Base-by-base conservation (phyloP, 2,329 filamentous ascomycete genomes). In the Cercospora janseana region DNA sequence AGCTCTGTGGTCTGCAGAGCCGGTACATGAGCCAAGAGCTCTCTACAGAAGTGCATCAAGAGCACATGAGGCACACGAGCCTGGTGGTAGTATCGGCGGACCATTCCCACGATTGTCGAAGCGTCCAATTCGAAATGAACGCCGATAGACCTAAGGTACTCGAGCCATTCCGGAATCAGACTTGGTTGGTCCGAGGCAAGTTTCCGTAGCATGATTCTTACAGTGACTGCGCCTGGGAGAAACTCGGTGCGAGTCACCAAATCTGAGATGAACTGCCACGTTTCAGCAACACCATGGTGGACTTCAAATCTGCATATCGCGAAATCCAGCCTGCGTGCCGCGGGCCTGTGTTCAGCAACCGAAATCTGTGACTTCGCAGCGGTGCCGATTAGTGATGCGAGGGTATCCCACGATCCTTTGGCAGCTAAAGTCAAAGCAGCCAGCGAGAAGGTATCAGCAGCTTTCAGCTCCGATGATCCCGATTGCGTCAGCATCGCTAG, bases 21-120 rank as follows among this genome's bases (percentile, higher is more conserved):
- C 10, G 61, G 57, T 6, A 49, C 56, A 6, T 13, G 8, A 6
- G 28, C 26, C 4, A 42, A 16, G 13, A 68, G 37, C 24, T 52
- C 42, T 15, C 61, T 57, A 47, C 61, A 65, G 8, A 62, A 49
- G 52, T 51, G 56, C 41, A 65, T 60, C 13, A 68, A 16, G 16
- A 63, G 24, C 9, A 51, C 46, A 32, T 66, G 63, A 9, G 63
- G 55, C 16, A 63, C 63, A 4, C 63, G 56, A 23, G 45, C 46
- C 4, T 62, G 51, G 12, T 49, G 52, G 44, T 62, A 67, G 48
- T 54, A 67, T 5, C 41, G 40, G n/a, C 48, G 54, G 18, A 68
- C 26, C 37, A 67, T 31, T 9, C 35, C 37, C 5, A 55, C 51
- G 7, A 57, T 63, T 5, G 57, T 43, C 15, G 24, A 23, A 4